Base-by-base conservation (phyloP, 2,329 filamentous ascomycete genomes). In the Davidsoniella neocaledoniae region DNA sequence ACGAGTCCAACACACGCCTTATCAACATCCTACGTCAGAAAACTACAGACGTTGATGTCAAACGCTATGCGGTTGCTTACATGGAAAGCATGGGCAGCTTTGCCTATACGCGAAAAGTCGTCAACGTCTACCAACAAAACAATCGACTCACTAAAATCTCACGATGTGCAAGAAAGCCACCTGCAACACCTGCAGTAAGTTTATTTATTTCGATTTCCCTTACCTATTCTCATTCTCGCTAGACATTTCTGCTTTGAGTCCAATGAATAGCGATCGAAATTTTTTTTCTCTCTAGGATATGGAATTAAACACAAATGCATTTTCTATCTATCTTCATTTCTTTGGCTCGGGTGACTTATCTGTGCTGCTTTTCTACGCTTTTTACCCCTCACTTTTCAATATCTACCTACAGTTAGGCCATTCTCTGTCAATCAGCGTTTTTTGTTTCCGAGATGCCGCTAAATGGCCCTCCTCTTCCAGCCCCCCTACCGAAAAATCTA, bases 21-120 rank as follows among this genome's bases (percentile, higher is more conserved):
- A 76, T 95, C 63, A 94, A 91, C 61, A 95, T 96, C 50, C 71
- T 96, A 40, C 86, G 86, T 65, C 88, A 95, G 64, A 90, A 87
- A 66, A 87, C 88, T 1, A 75, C 72, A 17, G 83, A 95, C 58
- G 79, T 85, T 43, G 83, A 90, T 59, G 85, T 96, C 48, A 96
- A 96, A 71, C 71, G 77, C 54, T 96, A 94, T 62, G 91, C 91
- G 2, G 81, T 96, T 17, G 72, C 72, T 43, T 94, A 94, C 62
- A 94, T 98, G 86, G 81, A 94, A 63, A 71, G 74, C 55, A 93
- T 83, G 1, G 87, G 87, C 37, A 94, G 83, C 61, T 95, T 98
- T 61, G 79, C 81, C 48, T 95, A 96, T 62, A 90, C 84, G 14
- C 72, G 78, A 53, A 69, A 74, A 46, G 83, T 86, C 1, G 63